Evolutionary conservation across 108 stramenopile species (phyloP), one percentile per base, ranked within the genome.

Genomic region (Nitzschia sp.): DNA sequence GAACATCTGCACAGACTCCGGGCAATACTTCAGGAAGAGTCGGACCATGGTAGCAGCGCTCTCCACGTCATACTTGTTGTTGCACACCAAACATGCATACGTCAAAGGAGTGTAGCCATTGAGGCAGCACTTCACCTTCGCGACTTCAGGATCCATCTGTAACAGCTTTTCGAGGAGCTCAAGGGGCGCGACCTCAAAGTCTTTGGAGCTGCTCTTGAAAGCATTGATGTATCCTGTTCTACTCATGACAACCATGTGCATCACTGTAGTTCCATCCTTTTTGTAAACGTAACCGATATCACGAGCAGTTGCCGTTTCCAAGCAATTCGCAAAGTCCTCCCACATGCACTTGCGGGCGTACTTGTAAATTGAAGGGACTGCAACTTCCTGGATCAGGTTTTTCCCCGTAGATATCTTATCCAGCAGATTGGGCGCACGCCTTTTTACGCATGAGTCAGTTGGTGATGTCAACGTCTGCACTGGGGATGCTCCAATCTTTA

Each of bases 171-270:
- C 79, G 54, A 83, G 58, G 6, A 83, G 58, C 11, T 68, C 74
- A 66, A 77, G 26, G 28, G 78, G 75, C 26, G 75, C 79, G 18
- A 28, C 27, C 19, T 19, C 35, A 19, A 31, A 46, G 3, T 57
- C 59, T 24, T 64, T 67, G 46, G 23, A 25, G 53, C 47, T 55
- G 48, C 59, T 54, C 24, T 61, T 61, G 46, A 71, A 61, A 18
- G 33, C 59, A 25, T 55, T n/a, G 27, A 68, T 59, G 55, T 76
- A 76, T n/a, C 75, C 70, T 18, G 74, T 75, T 18, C 80, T 64
- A 46, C 69, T 71, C 74, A 81, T 81, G 51, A 81, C 74, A 15
- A 74, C 74, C 66, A 81, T 54, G 65, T 81, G 80, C 29, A 81
- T 47, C 23, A 76, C 70, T 1, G 80, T 81, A 2, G 80, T 81